Conservation (phyloP, 2,329 filamentous ascomycete species). For the Orbilia quercus region DNA sequence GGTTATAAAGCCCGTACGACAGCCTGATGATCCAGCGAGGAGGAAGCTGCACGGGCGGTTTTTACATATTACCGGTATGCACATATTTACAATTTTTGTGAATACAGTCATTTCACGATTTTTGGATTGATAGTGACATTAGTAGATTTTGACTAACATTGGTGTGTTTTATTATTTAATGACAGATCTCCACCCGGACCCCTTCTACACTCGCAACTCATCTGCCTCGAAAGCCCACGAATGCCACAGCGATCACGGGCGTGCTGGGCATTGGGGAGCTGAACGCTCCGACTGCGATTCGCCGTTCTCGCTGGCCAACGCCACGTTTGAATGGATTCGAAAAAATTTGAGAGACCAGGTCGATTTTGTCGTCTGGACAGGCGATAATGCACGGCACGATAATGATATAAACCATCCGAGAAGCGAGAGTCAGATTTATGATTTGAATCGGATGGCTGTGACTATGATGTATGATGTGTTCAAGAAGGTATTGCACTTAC, state of each 20-base stretch:
- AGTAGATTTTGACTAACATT: neutral
- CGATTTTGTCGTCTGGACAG: conserved; percentile 93
- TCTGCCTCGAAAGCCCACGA: conserved; percentile 78
- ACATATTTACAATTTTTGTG: conserved; percentile 47
- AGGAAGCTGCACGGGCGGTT: conserved; percentile 76
- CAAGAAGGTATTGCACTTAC: conserved; percentile 63
- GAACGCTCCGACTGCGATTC: conserved; percentile 90
- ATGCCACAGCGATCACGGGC: conserved; percentile 82
- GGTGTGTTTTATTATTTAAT: neutral
- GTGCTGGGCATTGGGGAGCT: conserved; percentile 83
- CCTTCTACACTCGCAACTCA: conserved; percentile 75
- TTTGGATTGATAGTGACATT: no score
- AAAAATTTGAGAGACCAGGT: conserved; percentile 79
- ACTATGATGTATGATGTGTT: conserved; percentile 82
- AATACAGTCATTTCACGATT: neutral
- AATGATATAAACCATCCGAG: conserved; percentile 84
- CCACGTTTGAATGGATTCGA: conserved; percentile 89
- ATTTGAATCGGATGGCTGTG: conserved; percentile 79
- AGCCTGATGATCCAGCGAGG: conserved; percentile 30
- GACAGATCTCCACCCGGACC: conserved; percentile 89
- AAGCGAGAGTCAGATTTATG: conserved; percentile 77
- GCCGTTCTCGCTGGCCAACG: conserved; percentile 81
- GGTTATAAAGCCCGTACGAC: neutral
- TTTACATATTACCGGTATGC: conserved; percentile 85
- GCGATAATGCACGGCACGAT: conserved; percentile 89